phyloP scores from a whole-genome alignment of 2,329 filamentous ascomycete species.

The Aspergillus quadricinctus region DNA sequence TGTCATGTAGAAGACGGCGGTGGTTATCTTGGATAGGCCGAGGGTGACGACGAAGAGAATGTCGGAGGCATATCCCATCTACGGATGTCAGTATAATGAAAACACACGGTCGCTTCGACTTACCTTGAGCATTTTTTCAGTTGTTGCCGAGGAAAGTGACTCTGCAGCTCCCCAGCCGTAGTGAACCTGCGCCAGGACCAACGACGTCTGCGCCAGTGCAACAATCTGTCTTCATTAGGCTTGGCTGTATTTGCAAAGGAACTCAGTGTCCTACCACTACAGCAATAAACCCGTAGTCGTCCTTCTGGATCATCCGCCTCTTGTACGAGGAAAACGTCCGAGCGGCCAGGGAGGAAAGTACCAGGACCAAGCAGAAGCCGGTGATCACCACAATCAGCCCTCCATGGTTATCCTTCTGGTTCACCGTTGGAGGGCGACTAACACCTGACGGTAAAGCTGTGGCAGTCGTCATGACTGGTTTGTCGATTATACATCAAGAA shows the following conservation, averaged over 20 bases:
- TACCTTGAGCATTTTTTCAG: conserved; percentile 35
- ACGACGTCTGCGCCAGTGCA: conserved; percentile 33
- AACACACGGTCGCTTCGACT: neutral
- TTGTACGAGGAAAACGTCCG: conserved; percentile 36
- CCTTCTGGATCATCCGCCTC: conserved; percentile 27
- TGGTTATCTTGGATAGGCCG: conserved; percentile 41
- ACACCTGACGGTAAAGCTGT: conserved; percentile 11
- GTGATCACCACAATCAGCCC: conserved; percentile 40
- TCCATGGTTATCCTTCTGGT: conserved; percentile 37
- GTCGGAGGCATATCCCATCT: conserved; percentile 38
- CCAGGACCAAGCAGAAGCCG: conserved; percentile 35
- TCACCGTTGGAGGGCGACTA: conserved; percentile 31
- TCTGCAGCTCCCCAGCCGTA: conserved; percentile 38
- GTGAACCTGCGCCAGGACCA: conserved; percentile 36
- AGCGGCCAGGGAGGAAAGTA: conserved; percentile 37
- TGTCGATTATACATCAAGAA: neutral
- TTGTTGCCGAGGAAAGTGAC: conserved; percentile 12
- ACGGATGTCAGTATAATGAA: neutral
- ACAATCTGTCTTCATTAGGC: conserved; percentile 21
- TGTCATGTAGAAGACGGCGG: conserved; percentile 32
- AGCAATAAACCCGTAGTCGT: conserved; percentile 32
- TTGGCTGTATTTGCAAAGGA: neutral
- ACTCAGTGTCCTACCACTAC: conserved; percentile 23
- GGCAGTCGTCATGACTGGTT: conserved; percentile 2
- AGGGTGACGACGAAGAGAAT: conserved; percentile 39